A percentile compares a stretch with the other conserved stretches of the same genome.
Conservation (phyloP, 2,329 filamentous ascomycete species). For the Lasiodiplodia gonubiensis region DNA sequence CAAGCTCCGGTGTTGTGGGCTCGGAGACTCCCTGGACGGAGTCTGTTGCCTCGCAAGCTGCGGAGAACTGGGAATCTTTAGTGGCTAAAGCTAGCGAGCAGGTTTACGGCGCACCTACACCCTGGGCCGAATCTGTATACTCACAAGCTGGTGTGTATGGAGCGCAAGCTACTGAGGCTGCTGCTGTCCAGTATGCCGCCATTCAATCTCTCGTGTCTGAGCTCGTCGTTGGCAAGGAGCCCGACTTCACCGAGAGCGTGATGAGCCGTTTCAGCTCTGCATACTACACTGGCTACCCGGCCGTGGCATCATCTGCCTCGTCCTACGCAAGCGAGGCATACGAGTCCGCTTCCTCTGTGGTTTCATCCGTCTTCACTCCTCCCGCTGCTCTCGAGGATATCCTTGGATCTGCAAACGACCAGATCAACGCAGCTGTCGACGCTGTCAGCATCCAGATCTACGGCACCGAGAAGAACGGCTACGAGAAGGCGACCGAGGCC, state of each 20-base stretch:
- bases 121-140: constrained; percentile 53
- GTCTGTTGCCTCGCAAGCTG: constrained; percentile 53
- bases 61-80: constrained; percentile 67
- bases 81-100: constrained; percentile 70
- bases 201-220: constrained; percentile 77
- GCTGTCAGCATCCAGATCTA: constrained; percentile 65
- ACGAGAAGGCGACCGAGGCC: constrained; percentile 61
- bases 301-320: constrained; percentile 59
- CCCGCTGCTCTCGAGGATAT: constrained; percentile 64
- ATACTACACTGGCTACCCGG: constrained; percentile 71
- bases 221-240: constrained; percentile 76
- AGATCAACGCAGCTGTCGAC: constrained; percentile 64
- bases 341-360: constrained; percentile 53
- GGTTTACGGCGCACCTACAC: constrained; percentile 70
- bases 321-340: constrained; percentile 60
- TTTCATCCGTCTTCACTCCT: constrained; percentile 60
- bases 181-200: constrained; percentile 69
- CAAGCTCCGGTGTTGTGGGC: constrained; percentile 32
- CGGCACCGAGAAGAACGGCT: constrained; percentile 59
- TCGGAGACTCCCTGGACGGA: constrained; percentile 32
- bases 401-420: constrained; percentile 61
- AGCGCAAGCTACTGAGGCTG: constrained; percentile 66
- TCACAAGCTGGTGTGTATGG: constrained; percentile 64
- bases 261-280: constrained; percentile 72
- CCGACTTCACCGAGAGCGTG: constrained; percentile 81